Evolutionary conservation across 2,329 filamentous ascomycete species (phyloP).

Genomic region (Ceratocystis smalleyi): DNA sequence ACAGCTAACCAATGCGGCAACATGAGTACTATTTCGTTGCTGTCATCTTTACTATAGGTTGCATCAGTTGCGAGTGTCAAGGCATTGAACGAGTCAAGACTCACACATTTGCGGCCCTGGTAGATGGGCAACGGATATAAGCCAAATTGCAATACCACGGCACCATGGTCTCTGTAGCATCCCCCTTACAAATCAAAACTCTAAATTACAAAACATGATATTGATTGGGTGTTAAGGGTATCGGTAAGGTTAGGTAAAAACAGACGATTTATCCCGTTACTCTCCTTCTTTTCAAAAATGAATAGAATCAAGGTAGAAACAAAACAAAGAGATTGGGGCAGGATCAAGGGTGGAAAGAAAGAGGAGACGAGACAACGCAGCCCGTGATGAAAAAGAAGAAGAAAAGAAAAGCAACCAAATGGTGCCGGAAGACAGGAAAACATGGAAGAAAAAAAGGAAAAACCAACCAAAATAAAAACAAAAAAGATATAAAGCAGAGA

Average conservation of each 20-base stretch:
- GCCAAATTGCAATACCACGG: too few relatives aligned
- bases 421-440: neutral
- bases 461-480: neutral
- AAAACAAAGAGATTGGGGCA: constrained; percentile 13
- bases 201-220: constrained; percentile 17
- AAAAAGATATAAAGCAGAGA: constrained; percentile 17
- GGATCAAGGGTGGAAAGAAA: constrained; percentile 16
- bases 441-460: neutral
- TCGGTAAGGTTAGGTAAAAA: constrained; percentile 3
- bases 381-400: constrained; percentile 9
- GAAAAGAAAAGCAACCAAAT: neutral
- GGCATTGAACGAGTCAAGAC: too few relatives aligned
- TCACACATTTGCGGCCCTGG: too few relatives aligned
- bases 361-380: constrained; percentile 12
- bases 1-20: neutral
- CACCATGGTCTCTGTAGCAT: neutral
- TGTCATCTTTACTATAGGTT: too few relatives aligned
- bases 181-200: neutral
- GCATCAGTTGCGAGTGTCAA: too few relatives aligned
- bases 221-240: constrained; percentile 13
- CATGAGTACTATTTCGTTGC: neutral
- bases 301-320: constrained; percentile 10
- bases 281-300: constrained; percentile 12
- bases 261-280: constrained; percentile 5
- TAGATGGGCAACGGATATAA: too few relatives aligned